A percentile compares a stretch with the other conserved stretches of the same genome.
Evolutionary conservation across 352 stramenopile genomes (phyloP).

Genomic region (Phytophthora pini): DNA sequence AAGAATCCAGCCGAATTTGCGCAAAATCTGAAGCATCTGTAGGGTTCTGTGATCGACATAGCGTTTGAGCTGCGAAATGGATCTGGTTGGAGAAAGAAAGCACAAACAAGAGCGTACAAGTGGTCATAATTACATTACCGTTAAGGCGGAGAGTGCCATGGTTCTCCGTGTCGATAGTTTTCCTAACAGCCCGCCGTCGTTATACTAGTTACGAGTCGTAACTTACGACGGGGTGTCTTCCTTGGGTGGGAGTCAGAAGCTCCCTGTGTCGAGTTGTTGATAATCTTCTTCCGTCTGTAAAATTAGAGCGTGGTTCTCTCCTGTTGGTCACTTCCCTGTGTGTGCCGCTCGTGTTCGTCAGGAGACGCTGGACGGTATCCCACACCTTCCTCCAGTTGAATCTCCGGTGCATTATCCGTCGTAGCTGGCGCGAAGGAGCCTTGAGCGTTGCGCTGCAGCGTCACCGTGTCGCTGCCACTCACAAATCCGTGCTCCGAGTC

Average conservation of each 20-base stretch:
- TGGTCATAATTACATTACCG: constrained; percentile 31
- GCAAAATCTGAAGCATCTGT: constrained; percentile 25
- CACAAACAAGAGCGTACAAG: constrained; percentile 13
- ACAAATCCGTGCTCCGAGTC: constrained; percentile 43
- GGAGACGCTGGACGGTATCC: constrained; percentile 34
- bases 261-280: constrained; percentile 6
- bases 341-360: constrained; percentile 17
- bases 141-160: constrained; percentile 11
- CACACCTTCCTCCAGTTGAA: constrained; percentile 33
- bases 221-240: neutral
- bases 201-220: constrained; percentile 1
- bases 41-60: constrained; percentile 21
- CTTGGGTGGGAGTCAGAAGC: neutral
- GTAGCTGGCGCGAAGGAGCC: constrained; percentile 3
- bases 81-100: neutral
- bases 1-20: constrained; percentile 16
- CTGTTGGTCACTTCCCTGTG: constrained; percentile 14
- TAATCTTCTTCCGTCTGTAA: neutral
- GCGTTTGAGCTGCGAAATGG: constrained; percentile 1
- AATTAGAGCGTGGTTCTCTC: constrained; percentile 16
- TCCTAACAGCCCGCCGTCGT: constrained; percentile 9
- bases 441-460: constrained; percentile 20
- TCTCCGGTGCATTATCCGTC: constrained; percentile 8
- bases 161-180: constrained; percentile 17
- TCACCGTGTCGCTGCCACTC: constrained; percentile 13